Conservation (phyloP, 495 filamentous ascomycete genomes). For the Daldinia childiae region DNA sequence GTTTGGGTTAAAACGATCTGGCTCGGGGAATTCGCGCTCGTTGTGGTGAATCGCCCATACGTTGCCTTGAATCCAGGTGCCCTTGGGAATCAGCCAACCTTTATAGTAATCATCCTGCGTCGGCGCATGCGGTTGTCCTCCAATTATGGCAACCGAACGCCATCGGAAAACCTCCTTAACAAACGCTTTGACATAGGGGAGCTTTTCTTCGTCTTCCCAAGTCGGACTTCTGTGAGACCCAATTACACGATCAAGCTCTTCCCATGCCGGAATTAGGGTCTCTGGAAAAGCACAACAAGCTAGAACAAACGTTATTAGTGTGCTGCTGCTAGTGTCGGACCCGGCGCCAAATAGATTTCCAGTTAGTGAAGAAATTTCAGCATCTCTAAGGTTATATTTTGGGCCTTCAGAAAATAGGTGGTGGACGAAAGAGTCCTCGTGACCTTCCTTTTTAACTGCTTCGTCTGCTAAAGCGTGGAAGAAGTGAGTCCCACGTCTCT, state of each 20-base stretch:
- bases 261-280: constrained; percentile 56
- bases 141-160: constrained; percentile 70
- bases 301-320: constrained; percentile 69
- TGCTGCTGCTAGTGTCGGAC: constrained; percentile 71
- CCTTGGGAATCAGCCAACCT: constrained; percentile 62
- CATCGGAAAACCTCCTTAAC: constrained; percentile 72
- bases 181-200: constrained; percentile 69
- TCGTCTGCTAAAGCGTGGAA: constrained; percentile 67
- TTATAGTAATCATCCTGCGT: constrained; percentile 68
- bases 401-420: constrained; percentile 59
- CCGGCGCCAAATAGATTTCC: constrained; percentile 73
- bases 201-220: constrained; percentile 65
- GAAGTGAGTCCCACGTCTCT: constrained; percentile 59
- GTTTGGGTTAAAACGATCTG: constrained; percentile 65
- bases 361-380: constrained; percentile 67
- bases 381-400: constrained; percentile 60
- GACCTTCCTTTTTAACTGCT: constrained; percentile 57
- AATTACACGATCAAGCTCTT: constrained; percentile 67
- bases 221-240: constrained; percentile 62
- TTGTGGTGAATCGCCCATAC: constrained; percentile 73
- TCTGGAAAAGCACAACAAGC: constrained; percentile 67
- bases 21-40: constrained; percentile 69
- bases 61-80: constrained; percentile 68
- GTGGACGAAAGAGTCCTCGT: constrained; percentile 42
- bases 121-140: constrained; percentile 69